phyloP scores from a whole-genome alignment of 306 rosid species.

The Cicer cuneatum region DNA sequence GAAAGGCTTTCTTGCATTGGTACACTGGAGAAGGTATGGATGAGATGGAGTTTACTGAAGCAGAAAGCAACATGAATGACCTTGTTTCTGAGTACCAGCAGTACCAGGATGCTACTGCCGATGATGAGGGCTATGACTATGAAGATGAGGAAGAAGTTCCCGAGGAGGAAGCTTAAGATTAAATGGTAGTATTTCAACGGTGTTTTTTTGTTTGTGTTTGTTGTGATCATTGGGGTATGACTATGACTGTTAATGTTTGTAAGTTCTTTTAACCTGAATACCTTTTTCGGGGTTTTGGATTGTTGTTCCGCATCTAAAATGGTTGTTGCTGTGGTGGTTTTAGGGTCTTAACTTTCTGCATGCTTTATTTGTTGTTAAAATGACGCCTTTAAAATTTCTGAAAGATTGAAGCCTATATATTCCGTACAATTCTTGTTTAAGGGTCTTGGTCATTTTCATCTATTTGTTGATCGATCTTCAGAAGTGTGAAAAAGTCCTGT shows the following conservation, averaged over 20 bases:
- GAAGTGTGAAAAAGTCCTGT: not conserved
- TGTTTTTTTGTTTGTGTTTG: conserved; percentile 28
- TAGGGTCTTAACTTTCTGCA: conserved; percentile 45
- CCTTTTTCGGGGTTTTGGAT: conserved; percentile 60
- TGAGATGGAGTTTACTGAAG: conserved; percentile 69
- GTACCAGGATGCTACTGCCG: conserved; percentile 70
- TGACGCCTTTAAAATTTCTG: conserved; percentile 25
- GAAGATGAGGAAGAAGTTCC: conserved; percentile 56
- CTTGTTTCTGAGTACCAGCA: conserved; percentile 65
- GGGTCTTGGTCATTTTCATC: not conserved
- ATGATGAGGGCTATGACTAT: conserved; percentile 55
- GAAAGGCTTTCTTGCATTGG: conserved; percentile 72
- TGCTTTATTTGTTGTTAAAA: conserved; percentile 25
- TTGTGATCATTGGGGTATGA: conserved; percentile 23
- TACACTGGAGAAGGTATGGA: conserved; percentile 72
- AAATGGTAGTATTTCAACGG: conserved; percentile 2
- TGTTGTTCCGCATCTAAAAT: conserved; percentile 2
- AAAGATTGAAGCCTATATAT: not conserved
- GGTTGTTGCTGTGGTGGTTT: conserved; percentile 42
- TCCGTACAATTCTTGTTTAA: not conserved
- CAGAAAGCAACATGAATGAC: conserved; percentile 70
- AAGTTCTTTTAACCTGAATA: conserved; percentile 41
- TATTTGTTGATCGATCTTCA: not conserved
- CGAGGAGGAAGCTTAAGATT: conserved; percentile 51
- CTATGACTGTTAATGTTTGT: conserved; percentile 29